A percentile compares a stretch with the other conserved stretches of the same genome.
These are phyloP conservation scores for Vitis labrusca DNA, from an alignment of 164 flowering plant genomes.

Conservation along the genomic window DNA sequence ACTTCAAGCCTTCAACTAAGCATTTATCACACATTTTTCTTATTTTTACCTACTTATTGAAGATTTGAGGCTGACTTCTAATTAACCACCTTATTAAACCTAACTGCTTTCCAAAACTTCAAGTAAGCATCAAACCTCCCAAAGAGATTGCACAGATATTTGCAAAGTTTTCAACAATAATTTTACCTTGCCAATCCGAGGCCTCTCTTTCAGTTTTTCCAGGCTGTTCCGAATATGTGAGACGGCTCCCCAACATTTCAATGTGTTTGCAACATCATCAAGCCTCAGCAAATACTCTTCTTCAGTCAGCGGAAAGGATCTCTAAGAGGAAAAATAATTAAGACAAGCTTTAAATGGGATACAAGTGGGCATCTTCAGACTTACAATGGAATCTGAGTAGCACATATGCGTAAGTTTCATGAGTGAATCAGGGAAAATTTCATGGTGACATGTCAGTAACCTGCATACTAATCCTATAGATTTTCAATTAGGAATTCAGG, in stretches of 20 bases:
- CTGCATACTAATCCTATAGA: too few species aligned
- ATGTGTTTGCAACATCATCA: constrained; percentile 85
- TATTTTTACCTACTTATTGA: too few species aligned
- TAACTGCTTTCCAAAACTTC: too few species aligned
- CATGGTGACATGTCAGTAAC: too few species aligned
- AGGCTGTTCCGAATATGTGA: constrained; percentile 90
- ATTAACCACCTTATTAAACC: too few species aligned
- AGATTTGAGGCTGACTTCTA: too few species aligned
- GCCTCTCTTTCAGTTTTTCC: constrained; percentile 77
- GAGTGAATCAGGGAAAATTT: too few species aligned
- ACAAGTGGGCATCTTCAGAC: background rate
- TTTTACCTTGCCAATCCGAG: constrained; percentile 93
- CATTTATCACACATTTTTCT: too few species aligned
- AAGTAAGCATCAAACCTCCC: background rate
- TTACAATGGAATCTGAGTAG: background rate
- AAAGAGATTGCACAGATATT: background rate
- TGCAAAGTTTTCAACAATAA: background rate
- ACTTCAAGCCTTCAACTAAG: background rate
- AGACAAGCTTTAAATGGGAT: background rate
- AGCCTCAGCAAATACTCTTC: constrained; percentile 95
- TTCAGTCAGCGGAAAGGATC: constrained; percentile 93
- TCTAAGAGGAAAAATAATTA: constrained; percentile 39
- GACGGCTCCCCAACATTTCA: constrained; percentile 99
- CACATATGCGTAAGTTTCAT: too few species aligned
- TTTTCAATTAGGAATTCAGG: too few species aligned